These are phyloP conservation scores for Talaromyces trachyspermus DNA, from an alignment of 495 filamentous ascomycete species.

Conservation along the genomic window DNA sequence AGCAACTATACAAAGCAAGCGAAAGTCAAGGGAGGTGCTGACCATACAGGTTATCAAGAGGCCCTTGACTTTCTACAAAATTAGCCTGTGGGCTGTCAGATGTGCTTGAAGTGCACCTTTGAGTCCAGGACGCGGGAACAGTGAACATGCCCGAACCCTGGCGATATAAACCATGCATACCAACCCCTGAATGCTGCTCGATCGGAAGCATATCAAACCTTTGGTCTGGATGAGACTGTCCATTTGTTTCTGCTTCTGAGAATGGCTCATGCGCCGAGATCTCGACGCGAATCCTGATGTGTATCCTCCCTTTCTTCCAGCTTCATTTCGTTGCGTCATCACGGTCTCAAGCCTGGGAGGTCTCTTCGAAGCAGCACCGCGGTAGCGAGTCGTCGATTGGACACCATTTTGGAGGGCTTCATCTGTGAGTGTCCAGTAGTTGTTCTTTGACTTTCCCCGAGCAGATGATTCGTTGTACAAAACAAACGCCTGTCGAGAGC, in stretches of 20 bases:
- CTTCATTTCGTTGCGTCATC: constrained; percentile 42
- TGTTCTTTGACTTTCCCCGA: constrained; percentile 51
- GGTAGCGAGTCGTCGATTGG: constrained; percentile 69
- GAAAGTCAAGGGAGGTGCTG: no score
- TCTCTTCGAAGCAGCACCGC: constrained; percentile 48
- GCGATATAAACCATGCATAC: no score
- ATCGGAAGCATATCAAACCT: not conserved
- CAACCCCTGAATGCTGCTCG: not conserved
- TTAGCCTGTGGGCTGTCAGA: no score
- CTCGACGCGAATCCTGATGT: constrained; percentile 32
- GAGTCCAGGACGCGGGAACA: no score
- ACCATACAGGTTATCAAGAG: no score
- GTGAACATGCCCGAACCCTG: no score
- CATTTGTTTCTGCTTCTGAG: not conserved
- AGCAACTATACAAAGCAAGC: no score
- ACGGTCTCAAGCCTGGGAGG: constrained; percentile 31
- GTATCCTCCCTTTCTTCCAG: constrained; percentile 51
- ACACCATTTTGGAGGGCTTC: constrained; percentile 55
- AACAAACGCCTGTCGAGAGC: constrained; percentile 52
- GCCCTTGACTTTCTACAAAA: no score
- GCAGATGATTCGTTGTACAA: constrained; percentile 37
- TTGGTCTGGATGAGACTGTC: not conserved
- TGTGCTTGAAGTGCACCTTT: no score
- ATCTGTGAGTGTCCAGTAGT: constrained; percentile 59
- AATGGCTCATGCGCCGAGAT: constrained; percentile 5